Conservation (phyloP, 163 green algal species). For the Prototheca cutis region DNA sequence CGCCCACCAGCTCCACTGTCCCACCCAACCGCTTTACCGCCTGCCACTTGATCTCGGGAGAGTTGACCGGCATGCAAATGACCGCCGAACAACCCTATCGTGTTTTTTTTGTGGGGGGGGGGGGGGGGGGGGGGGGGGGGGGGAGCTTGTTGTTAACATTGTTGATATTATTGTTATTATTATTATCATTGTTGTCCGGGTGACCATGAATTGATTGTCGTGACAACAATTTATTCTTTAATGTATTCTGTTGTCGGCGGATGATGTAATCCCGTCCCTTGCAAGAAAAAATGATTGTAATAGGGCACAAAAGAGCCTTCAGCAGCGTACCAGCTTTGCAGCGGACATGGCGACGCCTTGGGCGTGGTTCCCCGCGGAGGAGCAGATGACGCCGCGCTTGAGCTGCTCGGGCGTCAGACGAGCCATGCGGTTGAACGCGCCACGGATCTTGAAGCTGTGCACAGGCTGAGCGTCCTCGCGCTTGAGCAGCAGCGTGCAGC, state of each 20-base stretch:
- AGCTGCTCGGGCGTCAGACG: constrained; percentile 60
- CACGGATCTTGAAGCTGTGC: constrained; percentile 93
- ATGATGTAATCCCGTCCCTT: no score
- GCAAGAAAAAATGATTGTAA: no score
- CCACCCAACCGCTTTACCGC: constrained; percentile 76
- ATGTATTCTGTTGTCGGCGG: no score
- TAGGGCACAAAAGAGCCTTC: no score
- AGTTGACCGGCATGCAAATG: constrained; percentile 91
- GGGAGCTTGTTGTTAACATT: no score
- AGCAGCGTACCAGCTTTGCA: not conserved
- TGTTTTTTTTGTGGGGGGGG: no score
- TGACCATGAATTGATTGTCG: no score
- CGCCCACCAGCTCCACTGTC: constrained; percentile 81
- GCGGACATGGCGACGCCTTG: constrained; percentile 83
- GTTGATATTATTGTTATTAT: no score
- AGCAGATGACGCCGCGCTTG: constrained; percentile 80
- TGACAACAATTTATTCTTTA: no score
- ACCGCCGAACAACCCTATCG: constrained; percentile 66
- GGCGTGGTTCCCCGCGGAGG: constrained; percentile 89
- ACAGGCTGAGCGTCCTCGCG: constrained; percentile 71
- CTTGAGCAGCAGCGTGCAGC: constrained; percentile 82
- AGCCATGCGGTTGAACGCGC: constrained; percentile 94
- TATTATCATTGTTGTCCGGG: no score
- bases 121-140: no score
- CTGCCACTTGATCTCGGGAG: constrained; percentile 77